Conservation (phyloP, 768 basidiomycete species). For the Phaeolepiota aurea region DNA sequence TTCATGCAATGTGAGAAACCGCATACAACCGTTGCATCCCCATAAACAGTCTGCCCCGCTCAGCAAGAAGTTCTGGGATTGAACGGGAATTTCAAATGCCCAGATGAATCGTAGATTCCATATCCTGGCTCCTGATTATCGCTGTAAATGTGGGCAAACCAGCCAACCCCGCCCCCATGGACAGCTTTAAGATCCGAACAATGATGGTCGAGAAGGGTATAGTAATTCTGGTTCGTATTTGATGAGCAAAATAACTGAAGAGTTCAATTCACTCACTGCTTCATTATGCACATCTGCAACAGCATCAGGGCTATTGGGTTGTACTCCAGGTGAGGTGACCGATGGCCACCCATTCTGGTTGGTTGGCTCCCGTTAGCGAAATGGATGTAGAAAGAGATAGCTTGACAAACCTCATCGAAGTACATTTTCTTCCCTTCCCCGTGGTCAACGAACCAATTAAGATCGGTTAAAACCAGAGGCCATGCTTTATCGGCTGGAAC, state of each 20-base stretch:
- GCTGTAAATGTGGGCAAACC: constrained; percentile 62
- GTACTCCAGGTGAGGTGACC: constrained; percentile 38
- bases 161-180: constrained; percentile 46
- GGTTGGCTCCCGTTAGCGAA: constrained; percentile 2
- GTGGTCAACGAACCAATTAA: constrained; percentile 47
- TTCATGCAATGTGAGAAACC: too few relatives aligned
- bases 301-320: constrained; percentile 44
- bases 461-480: constrained; percentile 40
- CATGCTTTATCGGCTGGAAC: constrained; percentile 36
- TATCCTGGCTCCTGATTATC: constrained; percentile 49
- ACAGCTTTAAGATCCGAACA: constrained; percentile 43
- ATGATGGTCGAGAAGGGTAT: constrained; percentile 39
- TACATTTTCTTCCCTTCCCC: constrained; percentile 59
- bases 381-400: not conserved
- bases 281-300: constrained; percentile 41
- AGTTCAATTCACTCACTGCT: constrained; percentile 21
- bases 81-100: constrained; percentile 42
- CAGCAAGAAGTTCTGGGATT: constrained; percentile 42
- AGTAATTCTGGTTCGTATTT: constrained; percentile 49
- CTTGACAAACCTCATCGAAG: constrained; percentile 40
- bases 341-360: constrained; percentile 68
- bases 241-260: not conserved
- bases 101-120: constrained; percentile 38
- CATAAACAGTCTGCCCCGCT: too few relatives aligned
- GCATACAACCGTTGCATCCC: too few relatives aligned